phyloP scores from a whole-genome alignment of 345 rosid species.

The Moringa oleifera region DNA sequence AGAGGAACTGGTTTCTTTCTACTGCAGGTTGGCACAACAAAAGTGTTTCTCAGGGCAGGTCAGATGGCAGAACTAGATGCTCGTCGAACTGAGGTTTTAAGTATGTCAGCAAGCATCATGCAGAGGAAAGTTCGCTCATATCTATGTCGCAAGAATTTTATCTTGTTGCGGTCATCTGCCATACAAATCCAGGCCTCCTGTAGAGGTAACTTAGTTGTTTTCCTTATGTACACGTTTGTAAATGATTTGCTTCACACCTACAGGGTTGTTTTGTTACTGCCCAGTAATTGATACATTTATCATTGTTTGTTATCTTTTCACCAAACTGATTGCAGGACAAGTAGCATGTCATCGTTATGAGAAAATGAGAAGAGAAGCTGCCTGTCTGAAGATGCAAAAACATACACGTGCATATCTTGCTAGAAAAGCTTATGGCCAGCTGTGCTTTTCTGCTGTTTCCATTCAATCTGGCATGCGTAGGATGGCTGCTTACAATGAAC shows the following conservation, averaged over 20 bases:
- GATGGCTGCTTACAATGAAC: slow-evolving; percentile 67
- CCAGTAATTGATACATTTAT: not conserved
- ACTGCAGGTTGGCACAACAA: slow-evolving; percentile 83
- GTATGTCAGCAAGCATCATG: slow-evolving; percentile 70
- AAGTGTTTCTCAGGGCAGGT: slow-evolving; percentile 94
- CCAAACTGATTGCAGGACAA: slow-evolving; percentile 45
- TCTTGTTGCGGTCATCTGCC: slow-evolving; percentile 47
- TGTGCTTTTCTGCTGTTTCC: slow-evolving; percentile 51
- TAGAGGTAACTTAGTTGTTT: slow-evolving; percentile 57
- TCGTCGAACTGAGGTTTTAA: slow-evolving; percentile 66
- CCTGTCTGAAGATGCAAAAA: slow-evolving; percentile 68
- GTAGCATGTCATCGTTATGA: slow-evolving; percentile 50
- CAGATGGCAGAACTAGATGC: slow-evolving; percentile 98
- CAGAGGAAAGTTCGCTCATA: slow-evolving; percentile 71
- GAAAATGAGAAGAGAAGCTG: slow-evolving; percentile 66
- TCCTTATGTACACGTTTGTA: not conserved
- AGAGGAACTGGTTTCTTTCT: slow-evolving; percentile 10
- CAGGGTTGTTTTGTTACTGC: not conserved
- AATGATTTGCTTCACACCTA: not conserved
- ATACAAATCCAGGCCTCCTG: slow-evolving; percentile 62
- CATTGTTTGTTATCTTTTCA: not conserved
- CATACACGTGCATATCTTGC: slow-evolving; percentile 57
- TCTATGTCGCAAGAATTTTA: slow-evolving; percentile 46
- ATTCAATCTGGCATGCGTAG: slow-evolving; percentile 74
- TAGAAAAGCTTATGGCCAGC: slow-evolving; percentile 42